Evolutionary conservation across 108 stramenopile genomes (phyloP).

Genomic region (Schizochytrium sp.): DNA sequence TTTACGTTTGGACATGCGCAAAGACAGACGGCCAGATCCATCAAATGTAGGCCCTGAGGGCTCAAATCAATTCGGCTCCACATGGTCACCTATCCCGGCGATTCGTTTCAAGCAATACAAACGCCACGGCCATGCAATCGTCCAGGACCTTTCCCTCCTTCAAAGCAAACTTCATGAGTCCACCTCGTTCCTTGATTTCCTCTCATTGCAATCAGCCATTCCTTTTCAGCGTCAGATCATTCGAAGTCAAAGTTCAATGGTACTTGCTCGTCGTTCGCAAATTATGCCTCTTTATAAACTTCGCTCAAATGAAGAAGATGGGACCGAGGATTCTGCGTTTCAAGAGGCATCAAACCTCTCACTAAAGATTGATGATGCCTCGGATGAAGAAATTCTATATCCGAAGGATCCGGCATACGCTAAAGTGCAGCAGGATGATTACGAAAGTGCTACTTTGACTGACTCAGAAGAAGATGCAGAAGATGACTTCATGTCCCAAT

Average conservation of each 20-base stretch:
- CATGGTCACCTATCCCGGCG: neutral
- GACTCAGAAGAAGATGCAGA: slow-evolving; percentile 53
- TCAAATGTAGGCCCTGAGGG: no score
- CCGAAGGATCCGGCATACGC: no score
- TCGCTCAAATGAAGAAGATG: neutral
- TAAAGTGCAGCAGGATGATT: neutral
- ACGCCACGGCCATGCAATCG: neutral
- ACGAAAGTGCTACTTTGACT: slow-evolving; percentile 31
- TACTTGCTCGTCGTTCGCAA: neutral
- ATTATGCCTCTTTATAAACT: neutral
- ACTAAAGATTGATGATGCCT: neutral
- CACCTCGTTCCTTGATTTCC: slow-evolving; percentile 21
- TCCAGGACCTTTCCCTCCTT: neutral
- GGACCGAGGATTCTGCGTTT: neutral
- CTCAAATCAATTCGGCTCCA: neutral
- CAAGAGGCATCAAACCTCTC: neutral
- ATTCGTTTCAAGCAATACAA: slow-evolving; percentile 43
- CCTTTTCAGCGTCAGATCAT: neutral
- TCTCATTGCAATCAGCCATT: slow-evolving; percentile 25
- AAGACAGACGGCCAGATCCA: neutral
- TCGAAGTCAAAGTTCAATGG: neutral
- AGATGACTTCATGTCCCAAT: slow-evolving; percentile 29
- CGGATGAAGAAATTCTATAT: neutral
- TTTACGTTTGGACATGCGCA: neutral
- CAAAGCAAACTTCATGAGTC: slow-evolving; percentile 18